A percentile compares a stretch with the other conserved stretches of the same genome.
phyloP scores from a whole-genome alignment of 768 basidiomycete species.

The Mycena sanguinolenta region DNA sequence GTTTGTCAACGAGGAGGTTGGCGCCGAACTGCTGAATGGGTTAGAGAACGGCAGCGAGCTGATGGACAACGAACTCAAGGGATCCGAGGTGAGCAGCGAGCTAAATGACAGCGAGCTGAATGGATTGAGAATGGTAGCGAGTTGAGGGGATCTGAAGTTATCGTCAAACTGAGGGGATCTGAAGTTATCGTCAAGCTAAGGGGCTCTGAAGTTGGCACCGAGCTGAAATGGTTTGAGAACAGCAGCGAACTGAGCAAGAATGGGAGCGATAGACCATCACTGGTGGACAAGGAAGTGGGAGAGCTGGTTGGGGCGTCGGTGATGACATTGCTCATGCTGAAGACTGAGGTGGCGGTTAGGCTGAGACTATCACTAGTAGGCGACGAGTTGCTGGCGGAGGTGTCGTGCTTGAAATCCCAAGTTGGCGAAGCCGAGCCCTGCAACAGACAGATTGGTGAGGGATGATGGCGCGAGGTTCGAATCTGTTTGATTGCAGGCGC shows the following conservation, averaged over 20 bases:
- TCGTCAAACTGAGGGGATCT: not conserved
- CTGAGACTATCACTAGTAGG: conserved; percentile 2
- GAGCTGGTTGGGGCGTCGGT: conserved; percentile 4
- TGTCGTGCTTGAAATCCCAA: too few species aligned
- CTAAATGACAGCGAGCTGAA: not conserved
- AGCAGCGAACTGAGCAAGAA: not conserved
- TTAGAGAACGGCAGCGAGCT: not conserved
- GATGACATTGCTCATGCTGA: conserved; percentile 12
- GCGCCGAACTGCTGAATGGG: not conserved
- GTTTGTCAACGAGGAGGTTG: not conserved
- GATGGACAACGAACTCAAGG: not conserved
- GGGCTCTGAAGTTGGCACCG: not conserved
- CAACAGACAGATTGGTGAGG: too few species aligned
- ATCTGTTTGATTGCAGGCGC: too few species aligned
- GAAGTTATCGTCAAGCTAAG: not conserved
- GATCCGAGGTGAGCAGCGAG: not conserved
- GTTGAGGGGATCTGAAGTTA: not conserved
- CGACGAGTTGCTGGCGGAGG: not conserved
- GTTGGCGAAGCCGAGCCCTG: too few species aligned
- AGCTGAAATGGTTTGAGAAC: not conserved
- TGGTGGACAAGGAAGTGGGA: not conserved
- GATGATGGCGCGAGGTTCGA: too few species aligned
- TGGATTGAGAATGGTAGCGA: not conserved
- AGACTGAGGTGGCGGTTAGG: conserved; percentile 4
- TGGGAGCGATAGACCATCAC: not conserved